These are phyloP conservation scores for Zygosaccharomyces pseudorouxii DNA, from an alignment of 805 yeast species.

Conservation along the genomic window DNA sequence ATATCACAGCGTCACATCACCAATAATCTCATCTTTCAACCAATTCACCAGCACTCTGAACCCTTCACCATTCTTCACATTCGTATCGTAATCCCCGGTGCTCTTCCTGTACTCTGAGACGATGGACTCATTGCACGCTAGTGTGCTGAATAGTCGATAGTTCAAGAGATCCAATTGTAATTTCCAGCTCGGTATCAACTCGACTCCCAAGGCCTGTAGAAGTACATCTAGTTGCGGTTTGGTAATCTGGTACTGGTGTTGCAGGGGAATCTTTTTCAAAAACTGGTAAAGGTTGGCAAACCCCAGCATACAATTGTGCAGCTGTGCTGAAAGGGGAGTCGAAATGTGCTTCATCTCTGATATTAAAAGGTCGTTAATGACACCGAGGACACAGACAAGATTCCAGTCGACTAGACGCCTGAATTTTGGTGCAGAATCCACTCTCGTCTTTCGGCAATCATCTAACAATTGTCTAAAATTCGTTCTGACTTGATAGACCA, in stretches of 20 bases:
- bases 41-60: conserved; percentile 19
- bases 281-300: conserved; percentile 24
- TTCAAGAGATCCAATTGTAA: conserved; percentile 23
- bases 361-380: conserved; percentile 13
- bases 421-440: conserved; percentile 16
- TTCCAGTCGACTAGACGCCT: conserved; percentile 15
- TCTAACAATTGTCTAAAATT: conserved; percentile 14
- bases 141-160: conserved; percentile 17
- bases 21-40: conserved; percentile 23
- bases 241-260: conserved; percentile 17
- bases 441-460: conserved; percentile 10
- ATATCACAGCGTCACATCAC: conserved; percentile 10
- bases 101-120: conserved; percentile 12
- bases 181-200: conserved; percentile 25
- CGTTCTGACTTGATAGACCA: conserved; percentile 12
- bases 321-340: conserved; percentile 12
- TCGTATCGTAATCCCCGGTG: conserved; percentile 7
- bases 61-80: conserved; percentile 14
- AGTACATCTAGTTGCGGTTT: conserved; percentile 19
- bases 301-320: conserved; percentile 26
- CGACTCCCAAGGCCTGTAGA: conserved; percentile 20
- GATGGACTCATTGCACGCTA: conserved; percentile 12
- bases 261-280: conserved; percentile 20
- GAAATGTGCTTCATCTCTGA: conserved; percentile 13
- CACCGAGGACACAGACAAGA: conserved; percentile 14